Evolutionary conservation across 2,329 filamentous ascomycete genomes (phyloP).

Genomic region (Microdochium paspali): DNA sequence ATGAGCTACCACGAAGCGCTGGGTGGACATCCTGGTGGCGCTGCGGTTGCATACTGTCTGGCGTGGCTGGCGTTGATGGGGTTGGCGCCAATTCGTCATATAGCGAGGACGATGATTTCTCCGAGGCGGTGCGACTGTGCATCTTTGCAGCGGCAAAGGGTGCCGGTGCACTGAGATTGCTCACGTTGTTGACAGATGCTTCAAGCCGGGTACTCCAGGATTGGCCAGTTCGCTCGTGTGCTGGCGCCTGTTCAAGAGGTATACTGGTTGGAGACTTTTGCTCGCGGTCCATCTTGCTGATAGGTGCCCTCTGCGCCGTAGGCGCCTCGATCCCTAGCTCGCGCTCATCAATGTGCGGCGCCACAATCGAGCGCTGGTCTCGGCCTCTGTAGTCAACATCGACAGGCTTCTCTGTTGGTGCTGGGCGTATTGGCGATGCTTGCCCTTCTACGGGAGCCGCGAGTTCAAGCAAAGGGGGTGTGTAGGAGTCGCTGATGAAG

Average conservation of each 20-base stretch:
- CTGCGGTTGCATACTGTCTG: constrained; percentile 32
- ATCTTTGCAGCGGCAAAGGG: constrained; percentile 10
- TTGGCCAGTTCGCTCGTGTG: not conserved
- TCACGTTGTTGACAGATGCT: not conserved
- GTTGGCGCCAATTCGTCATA: constrained; percentile 28
- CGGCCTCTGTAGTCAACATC: not conserved
- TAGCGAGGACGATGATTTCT: constrained; percentile 30
- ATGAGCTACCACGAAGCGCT: constrained; percentile 2
- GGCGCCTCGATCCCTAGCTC: not conserved
- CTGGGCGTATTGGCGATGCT: not conserved
- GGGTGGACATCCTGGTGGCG: constrained; percentile 23
- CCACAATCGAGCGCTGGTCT: not conserved
- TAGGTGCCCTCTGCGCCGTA: not conserved
- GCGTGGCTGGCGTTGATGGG: constrained; percentile 27
- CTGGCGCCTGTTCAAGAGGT: not conserved
- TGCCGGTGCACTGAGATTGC: constrained; percentile 6
- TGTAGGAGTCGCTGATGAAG: constrained; percentile 18
- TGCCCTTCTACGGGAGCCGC: not conserved
- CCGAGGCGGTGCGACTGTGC: constrained; percentile 21
- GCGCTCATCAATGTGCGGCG: not conserved
- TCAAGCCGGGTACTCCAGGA: not conserved
- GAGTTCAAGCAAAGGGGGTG: constrained; percentile 16
- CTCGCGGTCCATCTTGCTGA: too few relatives aligned
- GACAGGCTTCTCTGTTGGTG: not conserved
- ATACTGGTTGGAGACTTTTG: not conserved